Percentiles rank a stretch among this genome's conserved stretches.
Evolutionary conservation across 352 stramenopile genomes (phyloP).

Genomic region (Aphanomyces astaci): DNA sequence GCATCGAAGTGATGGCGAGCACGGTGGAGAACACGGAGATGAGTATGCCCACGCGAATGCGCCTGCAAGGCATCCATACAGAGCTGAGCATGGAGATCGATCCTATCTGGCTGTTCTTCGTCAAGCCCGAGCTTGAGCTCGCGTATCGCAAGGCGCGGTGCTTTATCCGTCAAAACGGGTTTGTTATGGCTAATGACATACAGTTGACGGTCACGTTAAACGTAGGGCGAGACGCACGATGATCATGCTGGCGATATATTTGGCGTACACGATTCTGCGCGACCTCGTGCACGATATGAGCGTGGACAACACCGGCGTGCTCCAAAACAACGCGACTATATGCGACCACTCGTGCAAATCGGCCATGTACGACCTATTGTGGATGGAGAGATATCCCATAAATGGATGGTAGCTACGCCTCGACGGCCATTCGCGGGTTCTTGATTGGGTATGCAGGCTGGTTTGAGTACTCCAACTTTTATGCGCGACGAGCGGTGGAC

Average conservation of each 20-base stretch:
- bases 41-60: neutral
- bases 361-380: neutral
- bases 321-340: neutral
- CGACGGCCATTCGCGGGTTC: neutral
- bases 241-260: constrained; percentile 30
- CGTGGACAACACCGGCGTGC: neutral
- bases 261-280: constrained; percentile 51
- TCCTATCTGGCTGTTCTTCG: constrained; percentile 49
- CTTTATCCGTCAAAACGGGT: neutral
- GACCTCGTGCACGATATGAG: constrained; percentile 31
- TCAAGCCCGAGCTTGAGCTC: constrained; percentile 62
- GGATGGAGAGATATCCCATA: no score
- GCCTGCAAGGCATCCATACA: constrained; percentile 27
- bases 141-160: constrained; percentile 51
- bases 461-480: neutral
- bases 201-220: no score
- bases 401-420: neutral
- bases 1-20: neutral
- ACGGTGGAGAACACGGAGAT: neutral
- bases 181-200: no score
- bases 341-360: neutral
- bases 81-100: constrained; percentile 66
- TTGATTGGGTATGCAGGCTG: neutral
- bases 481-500: neutral
- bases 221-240: constrained; percentile 3